Base-by-base conservation (phyloP, 257 asterid species). In the Scutellaria galericulata region DNA sequence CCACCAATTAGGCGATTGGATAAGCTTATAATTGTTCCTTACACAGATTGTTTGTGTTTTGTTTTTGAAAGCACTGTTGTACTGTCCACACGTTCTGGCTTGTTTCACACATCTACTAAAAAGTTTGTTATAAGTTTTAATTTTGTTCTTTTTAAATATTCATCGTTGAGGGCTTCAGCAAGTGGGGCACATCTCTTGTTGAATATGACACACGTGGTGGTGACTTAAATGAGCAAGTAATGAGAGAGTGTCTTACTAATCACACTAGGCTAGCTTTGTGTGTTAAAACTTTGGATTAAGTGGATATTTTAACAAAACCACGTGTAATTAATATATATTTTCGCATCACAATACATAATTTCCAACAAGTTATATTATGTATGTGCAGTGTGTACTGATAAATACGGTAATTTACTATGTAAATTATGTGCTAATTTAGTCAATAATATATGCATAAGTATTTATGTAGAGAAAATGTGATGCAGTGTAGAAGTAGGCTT, bases 121-220 rank as follows among this genome's bases (percentile, higher is more conserved):
- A 47, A 54, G 58, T 41, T 68, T 75, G 75, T 65, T 27, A 50
- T 67, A 50, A 2, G 10, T 47, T 48, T 2, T 31, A 31, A 1
- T 31, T 31, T 31, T 2, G 3, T 31, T 31, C 37, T 2, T 31
- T 31, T 31, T 31, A 31, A 31, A 31, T 31, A 35, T n/a, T 52
- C 39, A 71, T 24, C 27, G 27, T 24, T 24, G 27, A 24, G 27
- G 27, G 27, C 27, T 24, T 24, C 27, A 24, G 27, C n/a, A 44
- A 48, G 62, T 71, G 67, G 52, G 41, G 9, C 77, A 9, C 22
- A 24, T 41, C 46, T 51, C 55, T 40, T 18, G 10, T 40, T 22
- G 15, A 60, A 63, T 73, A 22, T 54, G 47, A n/a, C 3, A 53
- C 71, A 63, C 57, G 51, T 70, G 67, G 66, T 58, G 70, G 77